phyloP scores from a whole-genome alignment of 306 rosid genomes.

The Medicago ruthenica region DNA sequence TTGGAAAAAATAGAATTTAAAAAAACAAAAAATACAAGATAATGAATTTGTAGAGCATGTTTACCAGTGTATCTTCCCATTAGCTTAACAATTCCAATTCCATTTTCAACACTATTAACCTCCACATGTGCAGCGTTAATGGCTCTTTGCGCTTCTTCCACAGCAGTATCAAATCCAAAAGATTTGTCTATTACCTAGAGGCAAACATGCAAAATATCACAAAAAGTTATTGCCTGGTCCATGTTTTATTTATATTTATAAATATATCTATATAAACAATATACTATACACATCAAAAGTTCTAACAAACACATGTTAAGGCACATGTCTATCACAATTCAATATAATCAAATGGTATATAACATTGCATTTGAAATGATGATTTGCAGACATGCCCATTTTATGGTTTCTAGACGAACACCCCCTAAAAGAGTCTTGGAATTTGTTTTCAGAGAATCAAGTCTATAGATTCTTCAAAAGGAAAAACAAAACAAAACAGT shows the following conservation, averaged over 20 bases:
- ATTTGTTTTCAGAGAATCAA: no score
- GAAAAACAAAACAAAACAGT: no score
- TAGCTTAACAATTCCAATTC: constrained; percentile 89
- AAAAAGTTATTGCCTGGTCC: constrained; percentile 22
- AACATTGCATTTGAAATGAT: no score
- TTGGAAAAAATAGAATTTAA: no score
- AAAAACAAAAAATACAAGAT: neutral
- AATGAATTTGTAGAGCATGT: constrained; percentile 21
- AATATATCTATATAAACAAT: neutral
- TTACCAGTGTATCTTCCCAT: constrained; percentile 97
- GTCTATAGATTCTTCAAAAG: no score
- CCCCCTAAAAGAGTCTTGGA: no score
- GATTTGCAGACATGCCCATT: no score
- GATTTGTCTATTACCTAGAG: constrained; percentile 94
- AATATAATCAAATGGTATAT: neutral
- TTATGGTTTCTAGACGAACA: no score
- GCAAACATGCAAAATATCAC: constrained; percentile 44
- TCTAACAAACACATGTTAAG: constrained; percentile 18
- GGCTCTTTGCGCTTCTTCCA: constrained; percentile 98
- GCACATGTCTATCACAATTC: constrained; percentile 7
- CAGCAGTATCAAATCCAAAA: constrained; percentile 98
- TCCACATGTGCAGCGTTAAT: constrained; percentile 96
- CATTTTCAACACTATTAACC: constrained; percentile 91
- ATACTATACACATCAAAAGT: neutral
- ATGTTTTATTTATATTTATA: constrained; percentile 12